A percentile compares a stretch with the other conserved stretches of the same genome.
phyloP scores from a whole-genome alignment of 768 basidiomycete genomes.

The Serendipita sp. region DNA sequence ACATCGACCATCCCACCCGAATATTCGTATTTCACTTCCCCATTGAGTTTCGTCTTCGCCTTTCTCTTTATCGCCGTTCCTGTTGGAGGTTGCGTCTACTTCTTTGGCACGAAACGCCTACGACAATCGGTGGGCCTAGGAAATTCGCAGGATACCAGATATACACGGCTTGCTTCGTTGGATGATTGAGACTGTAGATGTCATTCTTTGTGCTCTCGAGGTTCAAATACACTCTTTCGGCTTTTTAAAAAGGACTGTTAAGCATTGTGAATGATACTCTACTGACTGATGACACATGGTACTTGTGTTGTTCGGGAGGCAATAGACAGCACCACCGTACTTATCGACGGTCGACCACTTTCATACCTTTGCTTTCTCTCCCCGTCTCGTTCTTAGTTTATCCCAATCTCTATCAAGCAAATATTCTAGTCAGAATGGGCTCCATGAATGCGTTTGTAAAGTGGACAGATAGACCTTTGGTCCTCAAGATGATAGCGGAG shows the following conservation, averaged over 20 bases:
- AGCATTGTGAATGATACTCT: too few relatives aligned
- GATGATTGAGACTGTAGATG: not conserved
- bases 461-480: too few relatives aligned
- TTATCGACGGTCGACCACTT: too few relatives aligned
- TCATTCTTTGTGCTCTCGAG: not conserved
- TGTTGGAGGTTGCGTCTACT: constrained; percentile 28
- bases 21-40: constrained; percentile 13
- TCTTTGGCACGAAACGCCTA: constrained; percentile 2
- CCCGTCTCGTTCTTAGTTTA: too few relatives aligned
- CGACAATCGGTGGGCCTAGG: not conserved
- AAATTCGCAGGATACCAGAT: not conserved
- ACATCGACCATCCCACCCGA: constrained; percentile 7
- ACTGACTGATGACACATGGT: too few relatives aligned
- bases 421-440: too few relatives aligned
- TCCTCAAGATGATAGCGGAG: too few relatives aligned
- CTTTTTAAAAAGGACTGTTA: not conserved
- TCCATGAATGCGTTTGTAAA: too few relatives aligned
- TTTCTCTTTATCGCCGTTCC: constrained; percentile 30
- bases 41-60: constrained; percentile 16
- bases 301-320: too few relatives aligned
- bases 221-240: not conserved
- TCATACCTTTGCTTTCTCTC: too few relatives aligned
- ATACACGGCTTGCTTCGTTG: not conserved
- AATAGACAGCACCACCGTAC: too few relatives aligned
- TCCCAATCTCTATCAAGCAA: too few relatives aligned